phyloP scores from a whole-genome alignment of 2,329 filamentous ascomycete species.

The Phialophora tarda region DNA sequence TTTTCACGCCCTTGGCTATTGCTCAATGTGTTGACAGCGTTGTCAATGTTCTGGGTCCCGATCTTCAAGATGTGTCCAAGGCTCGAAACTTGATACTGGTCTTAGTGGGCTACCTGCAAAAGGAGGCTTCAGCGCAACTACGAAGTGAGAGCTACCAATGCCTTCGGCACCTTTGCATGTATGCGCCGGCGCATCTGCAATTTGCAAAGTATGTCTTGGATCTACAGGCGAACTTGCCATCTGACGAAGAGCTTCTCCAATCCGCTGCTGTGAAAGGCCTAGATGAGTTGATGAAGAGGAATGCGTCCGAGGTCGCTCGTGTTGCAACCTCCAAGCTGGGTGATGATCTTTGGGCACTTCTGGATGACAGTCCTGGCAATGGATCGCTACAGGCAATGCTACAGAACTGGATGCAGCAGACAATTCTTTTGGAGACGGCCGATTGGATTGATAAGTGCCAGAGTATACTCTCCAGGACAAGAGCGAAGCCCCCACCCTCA shows the following conservation, averaged over 20 bases:
- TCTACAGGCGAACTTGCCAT: conserved; percentile 77
- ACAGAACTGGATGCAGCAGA: conserved; percentile 91
- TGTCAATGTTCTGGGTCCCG: conserved; percentile 93
- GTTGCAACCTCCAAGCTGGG: conserved; percentile 80
- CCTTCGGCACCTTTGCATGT: conserved; percentile 87
- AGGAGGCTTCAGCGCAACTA: conserved; percentile 72
- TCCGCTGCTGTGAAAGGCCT: conserved; percentile 85
- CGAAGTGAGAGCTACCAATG: conserved; percentile 80
- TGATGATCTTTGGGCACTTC: conserved; percentile 86
- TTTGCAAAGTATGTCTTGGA: conserved; percentile 82
- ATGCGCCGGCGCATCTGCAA: conserved; percentile 85
- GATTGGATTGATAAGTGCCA: conserved; percentile 92
- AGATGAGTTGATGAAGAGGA: conserved; percentile 92
- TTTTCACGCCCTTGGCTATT: conserved; percentile 80
- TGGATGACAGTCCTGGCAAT: conserved; percentile 78
- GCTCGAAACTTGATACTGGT: conserved; percentile 91
- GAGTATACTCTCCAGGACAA: conserved; percentile 84
- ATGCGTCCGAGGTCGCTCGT: conserved; percentile 79
- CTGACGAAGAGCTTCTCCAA: conserved; percentile 70
- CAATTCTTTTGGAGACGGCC: conserved; percentile 76
- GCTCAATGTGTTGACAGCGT: conserved; percentile 91
- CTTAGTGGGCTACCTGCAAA: conserved; percentile 79
- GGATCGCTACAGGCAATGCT: conserved; percentile 85
- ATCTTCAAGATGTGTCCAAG: conserved; percentile 89
- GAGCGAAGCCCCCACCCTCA: conserved; percentile 65